These are phyloP conservation scores for Hydrangea macrophylla DNA, from an alignment of 148 eudicot genomes.

Conservation along the genomic window DNA sequence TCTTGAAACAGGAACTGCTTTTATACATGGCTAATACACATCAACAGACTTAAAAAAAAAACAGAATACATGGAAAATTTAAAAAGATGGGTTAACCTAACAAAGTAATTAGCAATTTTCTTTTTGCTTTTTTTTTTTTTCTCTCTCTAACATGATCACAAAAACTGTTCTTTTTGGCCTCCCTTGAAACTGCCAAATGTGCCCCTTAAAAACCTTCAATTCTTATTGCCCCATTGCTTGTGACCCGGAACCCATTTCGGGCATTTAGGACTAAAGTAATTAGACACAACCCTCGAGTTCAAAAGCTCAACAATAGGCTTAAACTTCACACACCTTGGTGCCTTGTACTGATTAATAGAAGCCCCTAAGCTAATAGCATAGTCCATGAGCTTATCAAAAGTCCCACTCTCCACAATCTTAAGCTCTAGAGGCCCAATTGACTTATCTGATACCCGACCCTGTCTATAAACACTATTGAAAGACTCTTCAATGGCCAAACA, in stretches of 20 bases:
- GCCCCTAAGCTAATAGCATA: too few species aligned
- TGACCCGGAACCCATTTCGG: background rate
- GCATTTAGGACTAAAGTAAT: background rate
- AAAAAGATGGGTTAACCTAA: too few species aligned
- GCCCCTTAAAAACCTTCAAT: too few species aligned
- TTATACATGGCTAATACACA: too few species aligned
- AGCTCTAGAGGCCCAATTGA: background rate
- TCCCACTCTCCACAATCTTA: background rate
- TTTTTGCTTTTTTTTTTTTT: too few species aligned
- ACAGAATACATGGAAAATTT: too few species aligned
- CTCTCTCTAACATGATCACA: too few species aligned
- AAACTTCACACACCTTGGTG: background rate
- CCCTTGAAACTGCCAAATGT: too few species aligned
- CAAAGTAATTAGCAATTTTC: too few species aligned
- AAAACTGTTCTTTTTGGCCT: too few species aligned
- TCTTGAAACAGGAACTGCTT: too few species aligned
- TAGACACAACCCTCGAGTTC: background rate
- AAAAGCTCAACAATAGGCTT: background rate
- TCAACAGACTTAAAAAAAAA: too few species aligned
- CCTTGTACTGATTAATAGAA: background rate
- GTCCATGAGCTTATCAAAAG: background rate
- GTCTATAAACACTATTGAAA: background rate
- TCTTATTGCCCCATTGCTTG: background rate
- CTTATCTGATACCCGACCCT: background rate
- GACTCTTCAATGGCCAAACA: constrained; percentile 6